Conservation (phyloP, 345 rosid genomes). For the Rhodamnia argentea region DNA sequence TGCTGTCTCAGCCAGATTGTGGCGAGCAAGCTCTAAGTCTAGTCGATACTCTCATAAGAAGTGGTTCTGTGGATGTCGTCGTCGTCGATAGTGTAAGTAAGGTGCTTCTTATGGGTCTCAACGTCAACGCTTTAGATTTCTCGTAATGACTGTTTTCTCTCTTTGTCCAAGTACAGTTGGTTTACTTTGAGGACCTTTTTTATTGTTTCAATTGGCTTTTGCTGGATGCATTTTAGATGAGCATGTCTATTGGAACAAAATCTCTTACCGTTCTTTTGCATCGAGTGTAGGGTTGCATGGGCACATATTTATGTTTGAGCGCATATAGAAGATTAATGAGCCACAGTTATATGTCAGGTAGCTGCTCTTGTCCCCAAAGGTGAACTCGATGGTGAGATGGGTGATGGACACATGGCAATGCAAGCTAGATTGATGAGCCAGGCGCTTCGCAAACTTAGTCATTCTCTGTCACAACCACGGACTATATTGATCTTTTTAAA, state of each 20-base stretch:
- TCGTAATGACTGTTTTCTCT: not conserved
- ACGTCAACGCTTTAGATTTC: not conserved
- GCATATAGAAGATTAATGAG: not conserved
- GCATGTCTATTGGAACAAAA: not conserved
- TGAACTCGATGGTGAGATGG: constrained; percentile 99
- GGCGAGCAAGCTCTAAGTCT: constrained; percentile 98
- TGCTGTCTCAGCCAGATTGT: constrained; percentile 95
- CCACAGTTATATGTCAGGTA: constrained; percentile 35
- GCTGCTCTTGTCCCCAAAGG: constrained; percentile 99
- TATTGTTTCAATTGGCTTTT: not conserved
- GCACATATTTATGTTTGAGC: not conserved
- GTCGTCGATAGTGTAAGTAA: constrained; percentile 94
- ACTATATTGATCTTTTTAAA: constrained; percentile 71
- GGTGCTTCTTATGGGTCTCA: not conserved
- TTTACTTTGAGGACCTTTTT: not conserved
- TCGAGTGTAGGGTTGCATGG: not conserved
- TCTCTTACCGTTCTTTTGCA: not conserved
- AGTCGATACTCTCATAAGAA: constrained; percentile 82
- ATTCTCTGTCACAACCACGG: constrained; percentile 80
- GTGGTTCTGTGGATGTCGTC: constrained; percentile 93
- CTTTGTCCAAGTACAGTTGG: not conserved
- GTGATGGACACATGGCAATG: constrained; percentile 99
- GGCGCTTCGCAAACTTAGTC: constrained; percentile 94
- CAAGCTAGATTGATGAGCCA: constrained; percentile 99
- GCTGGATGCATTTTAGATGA: not conserved